phyloP scores from a whole-genome alignment of 2,329 filamentous ascomycete species.

The Thermoascus crustaceus region DNA sequence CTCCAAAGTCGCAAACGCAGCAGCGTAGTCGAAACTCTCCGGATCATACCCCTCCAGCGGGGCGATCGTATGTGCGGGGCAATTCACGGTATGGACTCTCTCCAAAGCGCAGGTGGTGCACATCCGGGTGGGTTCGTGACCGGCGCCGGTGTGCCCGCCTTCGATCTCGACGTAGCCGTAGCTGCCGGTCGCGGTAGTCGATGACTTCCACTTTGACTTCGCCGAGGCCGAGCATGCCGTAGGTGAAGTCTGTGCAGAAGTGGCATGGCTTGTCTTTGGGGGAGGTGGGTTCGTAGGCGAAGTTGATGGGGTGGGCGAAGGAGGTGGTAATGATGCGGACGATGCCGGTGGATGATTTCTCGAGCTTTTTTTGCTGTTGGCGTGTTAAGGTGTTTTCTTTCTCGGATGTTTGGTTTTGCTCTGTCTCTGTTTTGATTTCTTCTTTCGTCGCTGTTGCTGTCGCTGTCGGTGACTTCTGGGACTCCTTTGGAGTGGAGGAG shows the following conservation, averaged over 20 bases:
- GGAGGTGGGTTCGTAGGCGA: slow-evolving; percentile 21
- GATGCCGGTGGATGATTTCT: slow-evolving; percentile 4
- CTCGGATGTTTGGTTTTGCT: too few relatives aligned
- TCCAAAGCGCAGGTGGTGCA: slow-evolving; percentile 30
- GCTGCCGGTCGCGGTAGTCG: slow-evolving; percentile 24
- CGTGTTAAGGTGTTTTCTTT: slow-evolving; percentile 1
- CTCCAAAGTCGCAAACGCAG: slow-evolving; percentile 18
- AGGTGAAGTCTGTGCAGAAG: slow-evolving; percentile 34
- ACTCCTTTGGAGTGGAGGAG: too few relatives aligned
- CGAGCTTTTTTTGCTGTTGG: background rate
- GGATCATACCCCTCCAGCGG: slow-evolving; percentile 14
- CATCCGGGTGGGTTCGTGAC: slow-evolving; percentile 27
- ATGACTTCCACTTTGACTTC: slow-evolving; percentile 27
- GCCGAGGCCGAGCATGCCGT: slow-evolving; percentile 34
- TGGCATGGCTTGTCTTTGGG: slow-evolving; percentile 23
- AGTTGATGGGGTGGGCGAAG: slow-evolving; percentile 33
- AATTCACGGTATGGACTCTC: slow-evolving; percentile 28
- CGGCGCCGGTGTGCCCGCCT: slow-evolving; percentile 28
- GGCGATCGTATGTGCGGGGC: slow-evolving; percentile 23
- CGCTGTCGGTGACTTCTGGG: too few relatives aligned
- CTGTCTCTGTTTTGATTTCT: too few relatives aligned
- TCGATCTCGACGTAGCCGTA: slow-evolving; percentile 31
- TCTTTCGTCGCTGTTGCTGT: too few relatives aligned
- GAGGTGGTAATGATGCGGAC: slow-evolving; percentile 27
- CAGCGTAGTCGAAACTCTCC: slow-evolving; percentile 14